phyloP scores from a whole-genome alignment of 306 rosid genomes.

The Cicer chorassanicum region DNA sequence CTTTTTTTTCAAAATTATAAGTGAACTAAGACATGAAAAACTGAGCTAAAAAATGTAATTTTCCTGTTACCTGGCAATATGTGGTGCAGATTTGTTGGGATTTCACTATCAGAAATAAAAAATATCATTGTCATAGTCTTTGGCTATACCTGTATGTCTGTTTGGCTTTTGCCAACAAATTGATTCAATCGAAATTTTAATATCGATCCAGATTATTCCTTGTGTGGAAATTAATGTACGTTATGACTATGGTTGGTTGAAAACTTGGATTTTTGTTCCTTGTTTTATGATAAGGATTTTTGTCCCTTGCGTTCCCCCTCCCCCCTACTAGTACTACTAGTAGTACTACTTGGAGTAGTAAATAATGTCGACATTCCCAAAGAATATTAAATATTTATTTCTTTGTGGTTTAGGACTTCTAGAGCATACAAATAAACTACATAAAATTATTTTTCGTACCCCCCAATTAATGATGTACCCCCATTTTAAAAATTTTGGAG shows the following conservation, averaged over 20 bases:
- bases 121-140: neutral
- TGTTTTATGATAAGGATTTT: too few relatives aligned
- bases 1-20: neutral
- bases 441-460: too few relatives aligned
- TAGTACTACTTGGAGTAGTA: too few relatives aligned
- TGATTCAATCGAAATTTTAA: neutral
- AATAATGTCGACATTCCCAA: too few relatives aligned
- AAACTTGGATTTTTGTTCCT: too few relatives aligned
- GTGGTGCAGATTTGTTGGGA: neutral
- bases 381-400: too few relatives aligned
- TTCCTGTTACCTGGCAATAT: neutral
- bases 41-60: neutral
- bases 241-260: neutral
- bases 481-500: too few relatives aligned
- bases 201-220: neutral
- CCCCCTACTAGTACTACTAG: too few relatives aligned
- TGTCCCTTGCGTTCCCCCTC: too few relatives aligned
- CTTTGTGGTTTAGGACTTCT: too few relatives aligned
- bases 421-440: too few relatives aligned
- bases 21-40: neutral
- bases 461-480: too few relatives aligned
- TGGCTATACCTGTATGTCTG: neutral
- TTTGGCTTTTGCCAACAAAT: neutral
- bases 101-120: neutral
- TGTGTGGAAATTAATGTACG: neutral